Percentiles rank a stretch among this genome's conserved stretches.
Conservation (phyloP, 768 basidiomycete species). For the Lactifluus pinguis region DNA sequence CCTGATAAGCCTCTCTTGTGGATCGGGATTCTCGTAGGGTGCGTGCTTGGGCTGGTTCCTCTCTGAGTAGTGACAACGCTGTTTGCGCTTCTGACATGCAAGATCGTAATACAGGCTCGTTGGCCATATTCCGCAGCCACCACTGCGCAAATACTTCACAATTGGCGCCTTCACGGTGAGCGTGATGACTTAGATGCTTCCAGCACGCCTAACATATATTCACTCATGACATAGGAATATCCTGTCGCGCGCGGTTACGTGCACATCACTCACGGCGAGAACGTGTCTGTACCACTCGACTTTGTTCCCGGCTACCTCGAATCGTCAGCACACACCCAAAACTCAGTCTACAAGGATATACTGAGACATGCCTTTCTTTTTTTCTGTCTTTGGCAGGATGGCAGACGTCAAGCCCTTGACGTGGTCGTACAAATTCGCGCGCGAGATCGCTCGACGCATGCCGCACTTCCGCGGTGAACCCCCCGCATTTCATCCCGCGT, state of each 20-base stretch:
- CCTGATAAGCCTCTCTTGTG: conserved; percentile 23
- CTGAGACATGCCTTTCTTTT: neutral
- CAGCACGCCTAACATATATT: neutral
- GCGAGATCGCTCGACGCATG: conserved; percentile 52
- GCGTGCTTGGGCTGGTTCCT: neutral
- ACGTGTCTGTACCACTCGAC: conserved; percentile 19
- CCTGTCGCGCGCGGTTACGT: conserved; percentile 21
- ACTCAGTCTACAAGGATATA: no score
- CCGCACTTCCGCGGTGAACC: conserved; percentile 30
- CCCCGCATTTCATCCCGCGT: conserved; percentile 24
- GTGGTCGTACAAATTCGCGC: conserved; percentile 45
- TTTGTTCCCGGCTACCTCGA: conserved; percentile 23
- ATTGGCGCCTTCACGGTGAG: conserved; percentile 6
- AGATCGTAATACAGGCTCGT: neutral
- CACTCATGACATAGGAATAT: conserved; percentile 3
- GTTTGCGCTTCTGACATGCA: neutral
- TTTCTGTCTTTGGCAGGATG: conserved; percentile 17
- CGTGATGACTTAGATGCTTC: neutral
- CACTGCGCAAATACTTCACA: conserved; percentile 21
- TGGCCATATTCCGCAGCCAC: neutral
- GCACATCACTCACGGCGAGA: conserved; percentile 20
- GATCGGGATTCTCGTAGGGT: conserved; percentile 14
- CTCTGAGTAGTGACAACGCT: no score
- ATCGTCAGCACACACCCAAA: conserved; percentile 4
- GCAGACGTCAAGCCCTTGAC: conserved; percentile 34